Evolutionary conservation across 2,329 filamentous ascomycete genomes (phyloP), one percentile per base, ranked within the genome.

Genomic region (Chalara sp.): DNA sequence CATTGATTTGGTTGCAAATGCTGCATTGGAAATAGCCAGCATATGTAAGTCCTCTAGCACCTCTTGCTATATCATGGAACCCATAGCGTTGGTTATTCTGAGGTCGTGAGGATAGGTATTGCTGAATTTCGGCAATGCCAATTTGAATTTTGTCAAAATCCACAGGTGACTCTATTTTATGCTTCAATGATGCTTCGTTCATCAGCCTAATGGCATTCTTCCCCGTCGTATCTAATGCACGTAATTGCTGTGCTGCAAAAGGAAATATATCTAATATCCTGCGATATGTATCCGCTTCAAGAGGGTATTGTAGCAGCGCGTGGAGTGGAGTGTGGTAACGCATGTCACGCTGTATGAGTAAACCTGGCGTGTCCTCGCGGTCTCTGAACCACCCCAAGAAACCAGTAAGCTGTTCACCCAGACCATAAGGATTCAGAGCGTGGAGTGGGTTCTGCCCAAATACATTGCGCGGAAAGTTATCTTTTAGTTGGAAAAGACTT

Each of bases 51-150:
- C 56, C 57, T 44, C 56, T 33, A 13, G 52, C 55, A 41, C 58
- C 59, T 12, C 58, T 48, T 3, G 56, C 55, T 32, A 62, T 62
- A 10, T 62, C 54, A 33, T 57, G 54, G 45, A 59, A 60, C 8
- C 58, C 57, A 39, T 60, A 60, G 8, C n/a, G 8, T 10, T 30
- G 43, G 12, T 10, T 45, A 30, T 45, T 45, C 8, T 32, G 8
- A 11, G 8, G 13, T 6, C 30, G 21, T 11, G 21, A 7, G 3
- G 51, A 45, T 8, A 59, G 44, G 35, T 55, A 59, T 4, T 48
- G 39, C 29, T 51, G 49, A 8, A 54, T 49, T 32, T 58, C 59
- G 6, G 52, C 46, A 13, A 59, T 57, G 10, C 58, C 59, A 8
- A 31, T 51, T 41, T 57, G 54, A 5, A 62, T 56, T 40, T 52